phyloP scores from a whole-genome alignment of 2,329 filamentous ascomycete genomes.

The Alternaria sp. region DNA sequence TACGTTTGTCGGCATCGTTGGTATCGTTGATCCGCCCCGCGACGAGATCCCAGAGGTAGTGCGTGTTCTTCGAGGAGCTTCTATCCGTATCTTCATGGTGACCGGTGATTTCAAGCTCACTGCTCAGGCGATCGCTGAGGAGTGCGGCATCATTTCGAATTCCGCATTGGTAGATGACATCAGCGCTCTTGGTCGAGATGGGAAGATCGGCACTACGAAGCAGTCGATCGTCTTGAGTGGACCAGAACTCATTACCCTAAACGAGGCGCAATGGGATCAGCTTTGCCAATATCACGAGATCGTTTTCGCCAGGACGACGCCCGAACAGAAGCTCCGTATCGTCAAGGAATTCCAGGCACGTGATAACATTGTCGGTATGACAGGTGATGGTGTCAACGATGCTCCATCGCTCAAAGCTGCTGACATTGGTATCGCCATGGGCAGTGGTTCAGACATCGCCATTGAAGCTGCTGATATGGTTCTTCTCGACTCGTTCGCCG shows the following conservation, averaged over 20 bases:
- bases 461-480: constrained; percentile 71
- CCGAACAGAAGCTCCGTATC: constrained; percentile 81
- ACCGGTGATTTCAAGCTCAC: constrained; percentile 82
- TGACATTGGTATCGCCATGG: constrained; percentile 68
- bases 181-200: constrained; percentile 57
- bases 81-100: constrained; percentile 82
- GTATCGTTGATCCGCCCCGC: constrained; percentile 68
- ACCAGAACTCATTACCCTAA: constrained; percentile 68
- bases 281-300: constrained; percentile 74
- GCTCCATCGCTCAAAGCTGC: constrained; percentile 66
- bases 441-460: constrained; percentile 67
- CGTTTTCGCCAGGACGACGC: constrained; percentile 76
- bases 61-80: constrained; percentile 71
- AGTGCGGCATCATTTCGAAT: constrained; percentile 75
- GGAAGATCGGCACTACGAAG: constrained; percentile 35
- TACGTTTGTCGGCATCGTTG: constrained; percentile 65
- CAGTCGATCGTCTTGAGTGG: constrained; percentile 48
- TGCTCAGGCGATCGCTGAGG: constrained; percentile 74
- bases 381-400: constrained; percentile 60
- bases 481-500: constrained; percentile 73
- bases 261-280: constrained; percentile 73
- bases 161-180: constrained; percentile 62
- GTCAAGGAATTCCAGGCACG: constrained; percentile 76
- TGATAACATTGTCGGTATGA: constrained; percentile 64
- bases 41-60: constrained; percentile 68